A percentile compares a stretch with the other conserved stretches of the same genome.
Evolutionary conservation across 495 filamentous ascomycete species (phyloP).

Genomic region (Tuber magnatum): DNA sequence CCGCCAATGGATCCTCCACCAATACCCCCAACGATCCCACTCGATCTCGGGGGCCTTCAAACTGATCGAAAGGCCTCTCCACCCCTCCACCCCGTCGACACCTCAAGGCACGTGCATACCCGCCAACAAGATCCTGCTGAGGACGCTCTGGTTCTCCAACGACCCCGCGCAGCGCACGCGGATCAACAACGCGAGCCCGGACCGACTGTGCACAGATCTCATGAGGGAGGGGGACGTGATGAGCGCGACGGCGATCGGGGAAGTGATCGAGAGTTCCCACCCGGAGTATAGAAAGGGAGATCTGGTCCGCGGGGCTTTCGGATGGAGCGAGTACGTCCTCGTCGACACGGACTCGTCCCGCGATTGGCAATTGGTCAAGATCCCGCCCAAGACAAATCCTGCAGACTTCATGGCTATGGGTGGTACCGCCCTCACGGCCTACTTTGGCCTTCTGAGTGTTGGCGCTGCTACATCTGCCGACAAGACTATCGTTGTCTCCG

Average conservation of each 20-base stretch:
- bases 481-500: background rate
- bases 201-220: constrained; percentile 52
- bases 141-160: constrained; percentile 63
- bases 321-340: constrained; percentile 60
- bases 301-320: constrained; percentile 48
- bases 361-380: constrained; percentile 46
- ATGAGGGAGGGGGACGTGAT: constrained; percentile 61
- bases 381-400: constrained; percentile 10
- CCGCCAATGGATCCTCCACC: constrained; percentile 44
- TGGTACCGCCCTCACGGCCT: constrained; percentile 53
- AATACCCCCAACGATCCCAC: constrained; percentile 47
- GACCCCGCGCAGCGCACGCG: constrained; percentile 78
- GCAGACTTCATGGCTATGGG: constrained; percentile 13
- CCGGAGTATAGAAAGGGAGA: constrained; percentile 49
- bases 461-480: constrained; percentile 51
- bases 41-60: constrained; percentile 51
- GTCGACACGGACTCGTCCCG: constrained; percentile 46
- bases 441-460: constrained; percentile 58
- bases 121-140: constrained; percentile 55
- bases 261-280: constrained; percentile 44
- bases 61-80: constrained; percentile 45
- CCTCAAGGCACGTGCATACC: constrained; percentile 39
- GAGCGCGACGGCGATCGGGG: constrained; percentile 55
- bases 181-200: constrained; percentile 58
- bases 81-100: background rate